Evolutionary conservation across 768 basidiomycete genomes (phyloP).

Genomic region (Suillus alpinus): DNA sequence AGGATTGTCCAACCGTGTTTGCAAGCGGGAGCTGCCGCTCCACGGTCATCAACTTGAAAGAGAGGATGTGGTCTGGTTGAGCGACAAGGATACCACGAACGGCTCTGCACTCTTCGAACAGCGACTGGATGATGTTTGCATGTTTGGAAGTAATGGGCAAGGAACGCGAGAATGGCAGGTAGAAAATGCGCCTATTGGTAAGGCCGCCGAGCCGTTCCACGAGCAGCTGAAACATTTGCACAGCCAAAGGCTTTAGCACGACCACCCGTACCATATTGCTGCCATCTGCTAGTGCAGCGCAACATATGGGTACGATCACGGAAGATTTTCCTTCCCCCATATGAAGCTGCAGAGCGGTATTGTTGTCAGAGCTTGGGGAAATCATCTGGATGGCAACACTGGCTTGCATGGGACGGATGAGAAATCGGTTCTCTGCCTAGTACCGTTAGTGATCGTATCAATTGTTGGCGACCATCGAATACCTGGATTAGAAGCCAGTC

Average conservation of each 20-base stretch:
- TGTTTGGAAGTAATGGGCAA: conserved; percentile 19
- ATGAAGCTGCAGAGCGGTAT: conserved; percentile 45
- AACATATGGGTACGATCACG: conserved; percentile 34
- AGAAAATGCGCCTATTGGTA: conserved; percentile 31
- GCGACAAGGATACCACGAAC: conserved; percentile 40
- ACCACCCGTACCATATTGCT: conserved; percentile 29
- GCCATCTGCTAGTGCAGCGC: conserved; percentile 24
- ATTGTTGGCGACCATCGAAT: background rate
- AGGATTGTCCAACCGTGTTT: background rate
- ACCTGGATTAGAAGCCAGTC: conserved; percentile 25
- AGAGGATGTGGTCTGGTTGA: conserved; percentile 53
- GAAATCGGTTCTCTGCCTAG: conserved; percentile 26
- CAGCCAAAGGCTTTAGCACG: conserved; percentile 29
- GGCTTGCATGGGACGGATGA: conserved; percentile 27
- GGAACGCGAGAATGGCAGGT: conserved; percentile 30
- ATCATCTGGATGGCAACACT: conserved; percentile 32
- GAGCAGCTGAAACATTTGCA: conserved; percentile 33
- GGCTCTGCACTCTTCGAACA: conserved; percentile 28
- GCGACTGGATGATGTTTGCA: conserved; percentile 8
- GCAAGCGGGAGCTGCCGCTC: conserved; percentile 20
- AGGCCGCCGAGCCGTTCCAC: conserved; percentile 30
- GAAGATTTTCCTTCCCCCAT: conserved; percentile 56
- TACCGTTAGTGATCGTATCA: conserved; percentile 2
- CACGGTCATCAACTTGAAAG: conserved; percentile 41
- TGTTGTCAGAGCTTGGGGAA: conserved; percentile 24